phyloP scores from a whole-genome alignment of 2,329 filamentous ascomycete species.

The Lecanosticta acicola region DNA sequence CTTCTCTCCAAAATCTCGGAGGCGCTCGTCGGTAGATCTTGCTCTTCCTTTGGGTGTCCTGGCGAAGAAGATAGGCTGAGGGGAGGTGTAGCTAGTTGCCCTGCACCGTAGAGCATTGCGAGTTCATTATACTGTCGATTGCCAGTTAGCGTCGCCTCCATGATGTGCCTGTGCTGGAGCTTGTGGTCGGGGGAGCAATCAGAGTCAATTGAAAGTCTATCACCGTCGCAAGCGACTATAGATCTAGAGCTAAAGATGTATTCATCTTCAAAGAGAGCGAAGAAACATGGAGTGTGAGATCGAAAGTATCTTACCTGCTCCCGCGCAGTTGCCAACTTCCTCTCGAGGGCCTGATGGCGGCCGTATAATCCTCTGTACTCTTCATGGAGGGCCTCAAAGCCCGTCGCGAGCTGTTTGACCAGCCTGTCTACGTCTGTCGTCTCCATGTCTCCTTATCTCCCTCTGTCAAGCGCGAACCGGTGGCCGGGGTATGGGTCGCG shows the following conservation, averaged over 20 bases:
- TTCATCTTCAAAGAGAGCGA: conserved; percentile 30
- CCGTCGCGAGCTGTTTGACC: conserved; percentile 39
- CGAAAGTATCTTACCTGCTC: conserved; percentile 41
- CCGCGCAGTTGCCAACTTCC: conserved; percentile 44
- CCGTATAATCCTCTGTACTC: conserved; percentile 44
- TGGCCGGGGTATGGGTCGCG: background rate
- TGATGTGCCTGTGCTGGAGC: background rate
- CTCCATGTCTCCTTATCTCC: conserved; percentile 8
- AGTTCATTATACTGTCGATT: conserved; percentile 31
- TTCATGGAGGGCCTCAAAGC: conserved; percentile 43
- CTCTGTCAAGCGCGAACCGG: background rate
- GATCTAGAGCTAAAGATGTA: conserved; percentile 47
- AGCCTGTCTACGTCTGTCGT: conserved; percentile 17
- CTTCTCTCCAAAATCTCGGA: conserved; percentile 30
- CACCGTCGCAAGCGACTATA: conserved; percentile 44
- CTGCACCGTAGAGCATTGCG: conserved; percentile 25
- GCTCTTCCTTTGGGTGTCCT: conserved; percentile 10
- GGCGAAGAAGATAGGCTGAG: conserved; percentile 33
- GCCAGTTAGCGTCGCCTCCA: conserved; percentile 13
- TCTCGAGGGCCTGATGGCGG: conserved; percentile 42
- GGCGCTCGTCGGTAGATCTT: conserved; percentile 18
- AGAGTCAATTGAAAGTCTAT: conserved; percentile 43
- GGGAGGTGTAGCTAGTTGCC: conserved; percentile 25
- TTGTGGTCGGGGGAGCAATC: conserved; percentile 22
- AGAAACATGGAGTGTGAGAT: conserved; percentile 1